These are phyloP conservation scores for Naematelia encephala DNA, from an alignment of 768 basidiomycete genomes.

Conservation along the genomic window DNA sequence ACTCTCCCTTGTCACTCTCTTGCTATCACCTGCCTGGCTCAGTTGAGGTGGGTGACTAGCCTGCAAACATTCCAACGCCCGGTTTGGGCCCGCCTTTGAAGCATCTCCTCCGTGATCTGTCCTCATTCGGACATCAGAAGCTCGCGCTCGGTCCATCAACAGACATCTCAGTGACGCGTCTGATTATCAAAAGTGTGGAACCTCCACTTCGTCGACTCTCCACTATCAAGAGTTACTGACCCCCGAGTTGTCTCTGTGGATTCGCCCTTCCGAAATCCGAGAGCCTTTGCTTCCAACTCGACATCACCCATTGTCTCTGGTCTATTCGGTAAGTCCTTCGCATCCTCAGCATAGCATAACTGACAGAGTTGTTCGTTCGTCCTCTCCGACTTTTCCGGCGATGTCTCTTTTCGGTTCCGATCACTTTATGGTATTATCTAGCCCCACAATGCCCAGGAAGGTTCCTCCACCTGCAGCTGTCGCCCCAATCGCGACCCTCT, in stretches of 20 bases:
- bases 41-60: too few species aligned
- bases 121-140: neutral
- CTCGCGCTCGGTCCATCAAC: neutral
- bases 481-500: slow-evolving; percentile 24
- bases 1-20: too few species aligned
- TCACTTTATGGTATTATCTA: neutral
- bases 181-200: too few species aligned
- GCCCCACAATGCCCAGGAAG: slow-evolving; percentile 27
- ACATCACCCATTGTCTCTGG: neutral
- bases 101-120: neutral
- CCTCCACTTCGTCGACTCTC: too few species aligned
- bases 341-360: neutral
- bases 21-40: too few species aligned
- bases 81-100: neutral
- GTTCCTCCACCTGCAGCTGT: slow-evolving; percentile 18
- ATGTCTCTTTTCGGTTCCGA: neutral
- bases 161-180: neutral
- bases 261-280: too few species aligned
- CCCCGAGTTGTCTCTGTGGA: too few species aligned
- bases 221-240: too few species aligned
- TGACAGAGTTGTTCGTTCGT: neutral
- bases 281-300: too few species aligned
- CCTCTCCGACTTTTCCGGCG: neutral
- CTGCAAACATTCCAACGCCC: neutral
- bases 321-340: neutral